Base-by-base conservation (phyloP, 2,329 filamentous ascomycete species). In the Didymella pomorum region DNA sequence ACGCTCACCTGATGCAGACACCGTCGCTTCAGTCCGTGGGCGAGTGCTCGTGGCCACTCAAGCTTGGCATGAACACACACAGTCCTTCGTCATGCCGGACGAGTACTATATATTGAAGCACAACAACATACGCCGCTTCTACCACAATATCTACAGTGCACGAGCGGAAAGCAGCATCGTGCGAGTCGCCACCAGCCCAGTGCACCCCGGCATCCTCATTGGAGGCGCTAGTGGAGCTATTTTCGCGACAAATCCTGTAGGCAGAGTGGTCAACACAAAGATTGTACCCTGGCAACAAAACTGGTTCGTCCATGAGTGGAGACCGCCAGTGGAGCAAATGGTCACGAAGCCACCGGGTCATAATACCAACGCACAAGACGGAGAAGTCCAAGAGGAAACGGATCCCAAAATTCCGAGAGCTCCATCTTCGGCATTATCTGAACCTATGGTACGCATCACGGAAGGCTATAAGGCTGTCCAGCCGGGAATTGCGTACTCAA, bases 231-330 rank as follows among this genome's bases (percentile, higher is more conserved):
- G 81, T 37, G 86, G 86, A 0, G 78, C 79, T 18, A 82, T 85
- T 0, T 69, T 80, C 8, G 79, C 78, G 1, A 80, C 79, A 2
- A 87, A 86, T 64, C 82, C 84, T 0, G 69, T 86, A 33, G 77
- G 79, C 10, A 80, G 82, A 42, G 70, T 86, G 2, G 62, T 84
- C 18, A 81, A 83, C 54, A 71, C 77, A 14, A 86, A 84, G 61
- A 78, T 79, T 10, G 75, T 78, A 9, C 79, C 82, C 11, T 85
- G 79, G 77, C 79, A 85, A 56, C 83, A 86, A 61, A 80, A 76
- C 7, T 86, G 85, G 82, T 87, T 87, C 63, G 71, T 76, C 23
- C 84, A 87, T 64, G 84, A 87, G 54, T 88, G 84, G 84, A 68
- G 79, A 20, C 58, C 60, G 3, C 59, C 66, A 1, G 55, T 72